phyloP scores from a whole-genome alignment of 768 basidiomycete species.

The Neoboletus magnificus region DNA sequence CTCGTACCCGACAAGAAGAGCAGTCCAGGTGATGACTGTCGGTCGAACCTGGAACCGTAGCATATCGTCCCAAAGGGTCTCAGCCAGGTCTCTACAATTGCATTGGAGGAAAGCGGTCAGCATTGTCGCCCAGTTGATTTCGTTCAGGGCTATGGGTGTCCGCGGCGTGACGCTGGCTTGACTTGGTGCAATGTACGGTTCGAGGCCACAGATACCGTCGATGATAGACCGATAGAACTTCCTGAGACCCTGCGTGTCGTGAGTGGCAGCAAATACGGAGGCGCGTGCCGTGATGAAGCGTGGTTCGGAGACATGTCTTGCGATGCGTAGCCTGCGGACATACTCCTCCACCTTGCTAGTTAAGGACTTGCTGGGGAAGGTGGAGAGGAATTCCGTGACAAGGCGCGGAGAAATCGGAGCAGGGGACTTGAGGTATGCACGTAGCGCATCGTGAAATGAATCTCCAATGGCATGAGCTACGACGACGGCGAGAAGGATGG shows the following conservation, averaged over 20 bases:
- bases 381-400: slow-evolving; percentile 39
- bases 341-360: slow-evolving; percentile 43
- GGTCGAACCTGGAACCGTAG: slow-evolving; percentile 44
- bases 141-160: slow-evolving; percentile 50
- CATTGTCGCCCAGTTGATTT: slow-evolving; percentile 62
- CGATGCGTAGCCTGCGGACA: slow-evolving; percentile 46
- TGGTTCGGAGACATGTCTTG: slow-evolving; percentile 50
- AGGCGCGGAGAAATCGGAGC: slow-evolving; percentile 35
- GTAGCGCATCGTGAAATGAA: slow-evolving; percentile 56
- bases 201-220: slow-evolving; percentile 46
- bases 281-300: slow-evolving; percentile 49
- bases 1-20: slow-evolving; percentile 62
- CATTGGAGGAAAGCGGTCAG: slow-evolving; percentile 60
- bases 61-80: slow-evolving; percentile 69
- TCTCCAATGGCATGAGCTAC: slow-evolving; percentile 59
- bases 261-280: slow-evolving; percentile 39
- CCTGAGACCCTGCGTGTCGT: slow-evolving; percentile 35
- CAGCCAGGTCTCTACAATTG: slow-evolving; percentile 54
- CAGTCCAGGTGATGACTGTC: slow-evolving; percentile 65
- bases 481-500: slow-evolving; percentile 52
- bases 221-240: slow-evolving; percentile 51
- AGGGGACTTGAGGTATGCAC: slow-evolving; percentile 37
- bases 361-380: slow-evolving; percentile 38
- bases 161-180: slow-evolving; percentile 35
- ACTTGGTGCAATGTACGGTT: slow-evolving; percentile 53